Base-by-base conservation (phyloP, 169 alveolate genomes). In the Plasmodium fragile region DNA sequence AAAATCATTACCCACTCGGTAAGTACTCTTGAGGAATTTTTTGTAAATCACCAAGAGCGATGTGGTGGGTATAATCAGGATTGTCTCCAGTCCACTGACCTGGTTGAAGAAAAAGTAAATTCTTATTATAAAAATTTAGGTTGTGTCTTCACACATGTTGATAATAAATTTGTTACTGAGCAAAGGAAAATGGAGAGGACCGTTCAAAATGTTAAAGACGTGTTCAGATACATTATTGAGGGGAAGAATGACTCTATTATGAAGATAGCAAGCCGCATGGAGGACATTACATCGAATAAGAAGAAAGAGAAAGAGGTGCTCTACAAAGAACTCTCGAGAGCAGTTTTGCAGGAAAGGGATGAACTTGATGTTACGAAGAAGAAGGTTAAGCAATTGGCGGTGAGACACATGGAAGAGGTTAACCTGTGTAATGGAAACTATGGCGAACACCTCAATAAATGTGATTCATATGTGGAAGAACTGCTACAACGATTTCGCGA, bases 331-430 rank as follows among this genome's bases (percentile, higher is more conserved):
- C 18, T 85, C 10, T 85, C 93, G 4, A 55, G 34, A 52, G 65
- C 41, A 30, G 69, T 85, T 45, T 32, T 72, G 28, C 85, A 34
- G 34, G 84, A 85, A 53, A 85, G 65, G 65, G 39, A 73, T 25
- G 22, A 73, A 2, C 28, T 73, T 0, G 25, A 13, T 39, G 55
- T 53, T n/a, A 34, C 30, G 69, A 52, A 36, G 45, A 72, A 85
- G 34, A 11, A 55, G 7, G 11, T 7, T 18, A 18, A 52, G 3
- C 28, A 32, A 16, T 45, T 49, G 6, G 2, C 32, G 4, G 36
- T 16, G 25, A 75, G 65, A 18, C 43, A 34, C 25, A 52, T 13
- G 78, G 78, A 85, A 34, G 69, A 85, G 39, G 41, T 85, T 8
- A 22, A 25, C 32, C 28, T 25, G 18, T 85, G 30, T 34, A 85